Evolutionary conservation across 768 basidiomycete species (phyloP).

Genomic region (Astraeus odoratus): DNA sequence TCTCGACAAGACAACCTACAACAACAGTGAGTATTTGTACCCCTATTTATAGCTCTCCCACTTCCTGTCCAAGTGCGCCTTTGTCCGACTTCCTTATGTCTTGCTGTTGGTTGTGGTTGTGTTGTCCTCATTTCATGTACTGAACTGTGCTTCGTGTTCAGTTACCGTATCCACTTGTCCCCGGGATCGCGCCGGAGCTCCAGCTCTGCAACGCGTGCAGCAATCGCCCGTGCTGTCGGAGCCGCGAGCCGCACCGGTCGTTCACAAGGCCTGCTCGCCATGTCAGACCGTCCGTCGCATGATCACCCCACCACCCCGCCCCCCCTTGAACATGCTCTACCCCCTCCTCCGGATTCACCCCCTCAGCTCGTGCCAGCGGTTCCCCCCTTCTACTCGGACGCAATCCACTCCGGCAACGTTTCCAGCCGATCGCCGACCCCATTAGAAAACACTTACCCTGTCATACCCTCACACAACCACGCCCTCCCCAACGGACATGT

Average conservation of each 20-base stretch:
- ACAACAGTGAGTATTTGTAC: slow-evolving; percentile 21
- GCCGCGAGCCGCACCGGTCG: slow-evolving; percentile 18
- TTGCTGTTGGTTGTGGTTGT: no score
- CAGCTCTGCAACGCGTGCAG: slow-evolving; percentile 46
- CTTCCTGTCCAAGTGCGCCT: slow-evolving; percentile 8
- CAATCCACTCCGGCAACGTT: slow-evolving; percentile 27
- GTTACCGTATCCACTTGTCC: slow-evolving; percentile 77
- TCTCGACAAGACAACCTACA: slow-evolving; percentile 84
- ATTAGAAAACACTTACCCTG: slow-evolving; percentile 36
- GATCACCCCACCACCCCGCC: slow-evolving; percentile 31
- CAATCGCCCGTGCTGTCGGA: slow-evolving; percentile 39
- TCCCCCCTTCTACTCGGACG: slow-evolving; percentile 18
- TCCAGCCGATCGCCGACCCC: slow-evolving; percentile 42
- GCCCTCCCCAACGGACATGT: slow-evolving; percentile 31
- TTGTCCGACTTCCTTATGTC: slow-evolving; percentile 7
- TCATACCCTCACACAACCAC: slow-evolving; percentile 28
- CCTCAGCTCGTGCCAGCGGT: slow-evolving; percentile 46
- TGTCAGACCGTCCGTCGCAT: slow-evolving; percentile 20
- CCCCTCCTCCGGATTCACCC: slow-evolving; percentile 48
- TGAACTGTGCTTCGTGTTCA: slow-evolving; percentile 19
- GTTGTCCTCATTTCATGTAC: neutral
- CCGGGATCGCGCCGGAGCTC: slow-evolving; percentile 70
- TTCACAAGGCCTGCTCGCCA: slow-evolving; percentile 15
- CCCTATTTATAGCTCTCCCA: slow-evolving; percentile 1
- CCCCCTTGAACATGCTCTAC: slow-evolving; percentile 37